phyloP scores from a whole-genome alignment of 2,329 filamentous ascomycete species.

The Macrophomina pseudophaseolina region DNA sequence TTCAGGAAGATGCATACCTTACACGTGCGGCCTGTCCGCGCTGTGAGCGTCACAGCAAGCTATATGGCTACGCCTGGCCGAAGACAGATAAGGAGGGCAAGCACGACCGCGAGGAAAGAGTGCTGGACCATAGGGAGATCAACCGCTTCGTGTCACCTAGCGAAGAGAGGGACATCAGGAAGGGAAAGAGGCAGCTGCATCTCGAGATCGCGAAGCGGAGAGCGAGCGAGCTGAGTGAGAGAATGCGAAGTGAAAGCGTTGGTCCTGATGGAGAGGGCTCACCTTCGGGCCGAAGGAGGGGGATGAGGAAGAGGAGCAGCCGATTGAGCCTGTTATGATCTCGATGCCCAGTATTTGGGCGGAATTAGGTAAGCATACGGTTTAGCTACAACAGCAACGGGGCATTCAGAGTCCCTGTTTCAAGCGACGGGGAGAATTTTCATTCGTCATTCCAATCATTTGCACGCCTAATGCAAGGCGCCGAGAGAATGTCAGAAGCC shows the following conservation, averaged over 20 bases:
- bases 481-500: neutral
- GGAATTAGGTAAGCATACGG: too few species aligned
- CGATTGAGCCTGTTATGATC: conserved; percentile 7
- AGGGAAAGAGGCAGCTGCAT: conserved; percentile 31
- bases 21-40: conserved; percentile 86
- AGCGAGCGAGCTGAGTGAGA: conserved; percentile 17
- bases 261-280: conserved; percentile 8
- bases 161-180: conserved; percentile 55
- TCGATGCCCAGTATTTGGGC: too few species aligned
- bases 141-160: conserved; percentile 80
- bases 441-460: neutral
- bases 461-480: neutral
- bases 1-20: conserved; percentile 86
- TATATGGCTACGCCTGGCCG: conserved; percentile 95
- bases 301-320: conserved; percentile 7
- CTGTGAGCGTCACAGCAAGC: conserved; percentile 92
- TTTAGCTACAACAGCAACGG: neutral
- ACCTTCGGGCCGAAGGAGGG: conserved; percentile 5
- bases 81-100: conserved; percentile 85
- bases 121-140: conserved; percentile 84
- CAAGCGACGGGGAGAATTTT: neutral
- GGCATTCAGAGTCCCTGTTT: neutral
- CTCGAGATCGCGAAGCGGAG: conserved; percentile 26
- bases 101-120: conserved; percentile 68
- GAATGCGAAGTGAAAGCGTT: conserved; percentile 11